Base-by-base conservation (phyloP, 768 basidiomycete genomes). In the Termitomyces sp. region DNA sequence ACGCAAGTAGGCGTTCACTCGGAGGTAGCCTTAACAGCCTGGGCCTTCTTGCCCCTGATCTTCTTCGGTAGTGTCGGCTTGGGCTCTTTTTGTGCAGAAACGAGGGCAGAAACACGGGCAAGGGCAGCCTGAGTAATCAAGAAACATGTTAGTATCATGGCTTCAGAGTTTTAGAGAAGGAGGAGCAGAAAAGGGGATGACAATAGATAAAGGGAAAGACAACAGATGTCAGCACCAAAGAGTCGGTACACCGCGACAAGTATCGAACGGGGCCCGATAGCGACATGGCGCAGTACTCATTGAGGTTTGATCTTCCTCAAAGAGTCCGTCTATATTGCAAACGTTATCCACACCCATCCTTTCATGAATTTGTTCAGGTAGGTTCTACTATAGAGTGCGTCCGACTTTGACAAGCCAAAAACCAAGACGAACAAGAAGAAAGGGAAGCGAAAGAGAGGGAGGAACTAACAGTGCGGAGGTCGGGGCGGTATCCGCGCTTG, bases 301-400 rank as follows among this genome's bases (percentile, higher is more conserved):
- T 65, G 73, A 71, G 77, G 78, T 79, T 84, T 85, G 86, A 86
- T 84, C 82, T 78, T 68, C 79, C 79, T 77, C 45, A 66, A 59
- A 66, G 71, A 71, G 71, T 66, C 70, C 70, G 71, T 78, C 78
- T 65, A 73, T 93, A 73, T 93, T 85, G 90, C 90, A 93, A 82
- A 88, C 89, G 75, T 90, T 59, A 86, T 93, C 90, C 89, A 93
- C 90, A 83, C 90, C 88, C 89, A 81, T 75, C 89, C 80, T 87
- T 57, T 92, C 88, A 86, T 86, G 71, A 31, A 48, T 46, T 72
- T 72, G 64, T 71, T 90, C 87, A 87, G 83, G 89, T 79, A 87
- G 90, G 90, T 90, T 93, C 90, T 93, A 93, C 86, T 86, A 62
- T 86, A 82, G 85, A 86, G 76, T 92, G 90, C 89, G 74, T 77